phyloP scores from a whole-genome alignment of 139 green algal species.

The Coelastrella sp. region DNA sequence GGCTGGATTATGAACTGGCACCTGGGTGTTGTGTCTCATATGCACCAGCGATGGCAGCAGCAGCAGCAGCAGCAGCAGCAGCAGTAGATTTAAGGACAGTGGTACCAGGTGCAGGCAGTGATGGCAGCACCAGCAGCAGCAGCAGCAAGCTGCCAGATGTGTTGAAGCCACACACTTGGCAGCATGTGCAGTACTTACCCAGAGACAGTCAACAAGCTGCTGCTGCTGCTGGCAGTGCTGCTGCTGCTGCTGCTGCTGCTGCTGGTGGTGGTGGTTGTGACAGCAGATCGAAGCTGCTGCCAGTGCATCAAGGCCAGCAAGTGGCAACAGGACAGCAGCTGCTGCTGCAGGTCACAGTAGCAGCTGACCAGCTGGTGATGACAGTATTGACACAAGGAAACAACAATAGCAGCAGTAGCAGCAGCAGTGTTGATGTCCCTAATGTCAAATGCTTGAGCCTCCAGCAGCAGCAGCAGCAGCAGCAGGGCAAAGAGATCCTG shows the following conservation, averaged over 20 bases:
- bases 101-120: neutral
- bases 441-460: neutral
- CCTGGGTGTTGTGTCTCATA: neutral
- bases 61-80: conserved; percentile 7
- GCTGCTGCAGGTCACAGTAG: conserved; percentile 17
- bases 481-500: conserved; percentile 27
- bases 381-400: neutral
- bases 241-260: conserved; percentile 10
- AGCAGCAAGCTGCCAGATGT: neutral
- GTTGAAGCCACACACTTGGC: conserved; percentile 32
- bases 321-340: conserved; percentile 24
- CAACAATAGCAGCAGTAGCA: neutral
- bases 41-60: conserved; percentile 1
- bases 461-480: neutral
- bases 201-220: conserved; percentile 6
- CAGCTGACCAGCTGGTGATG: neutral
- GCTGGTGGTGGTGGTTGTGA: neutral
- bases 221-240: neutral
- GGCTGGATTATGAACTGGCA: conserved; percentile 55
- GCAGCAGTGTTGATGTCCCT: neutral
- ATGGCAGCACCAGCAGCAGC: conserved; percentile 5
- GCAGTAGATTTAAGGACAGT: neutral
- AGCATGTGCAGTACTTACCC: conserved; percentile 34
- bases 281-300: neutral
- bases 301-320: conserved; percentile 6